phyloP scores from a whole-genome alignment of 129 eudicot species.

The Pulicaria dysenterica region DNA sequence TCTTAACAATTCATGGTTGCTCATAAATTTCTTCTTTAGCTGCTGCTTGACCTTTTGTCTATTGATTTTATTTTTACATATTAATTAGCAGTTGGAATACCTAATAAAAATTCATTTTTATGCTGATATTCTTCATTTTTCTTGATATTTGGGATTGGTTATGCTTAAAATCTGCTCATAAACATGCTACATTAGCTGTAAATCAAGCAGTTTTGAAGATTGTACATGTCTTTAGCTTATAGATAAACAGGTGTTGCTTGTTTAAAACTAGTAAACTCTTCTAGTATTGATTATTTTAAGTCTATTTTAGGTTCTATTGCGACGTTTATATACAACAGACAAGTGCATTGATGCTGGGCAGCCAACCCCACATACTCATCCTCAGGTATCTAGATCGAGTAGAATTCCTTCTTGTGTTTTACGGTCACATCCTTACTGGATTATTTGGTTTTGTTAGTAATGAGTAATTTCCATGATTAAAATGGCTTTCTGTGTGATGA shows the following conservation, averaged over 20 bases:
- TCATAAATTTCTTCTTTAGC: neutral
- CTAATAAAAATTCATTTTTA: too few relatives aligned
- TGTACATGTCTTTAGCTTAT: too few relatives aligned
- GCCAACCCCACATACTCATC: constrained; percentile 79
- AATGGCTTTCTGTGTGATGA: constrained; percentile 13
- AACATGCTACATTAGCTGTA: constrained; percentile 5
- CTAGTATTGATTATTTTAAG: neutral
- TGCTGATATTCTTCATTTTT: too few relatives aligned
- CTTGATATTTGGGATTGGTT: neutral
- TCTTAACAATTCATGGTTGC: neutral
- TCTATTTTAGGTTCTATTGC: constrained; percentile 22
- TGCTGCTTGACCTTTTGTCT: neutral
- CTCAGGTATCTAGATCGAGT: constrained; percentile 49
- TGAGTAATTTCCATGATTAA: neutral
- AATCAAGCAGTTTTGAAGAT: neutral
- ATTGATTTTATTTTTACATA: neutral
- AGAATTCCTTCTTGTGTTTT: neutral
- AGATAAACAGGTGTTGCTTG: neutral
- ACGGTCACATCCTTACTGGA: neutral
- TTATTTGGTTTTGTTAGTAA: neutral
- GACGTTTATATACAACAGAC: constrained; percentile 47
- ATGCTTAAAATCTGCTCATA: constrained; percentile 3
- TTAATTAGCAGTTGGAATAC: too few relatives aligned
- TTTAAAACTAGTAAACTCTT: neutral
- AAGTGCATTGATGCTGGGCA: constrained; percentile 67